Conservation (phyloP, 2,329 filamentous ascomycete genomes). For the Conoideocrella luteorostrata region DNA sequence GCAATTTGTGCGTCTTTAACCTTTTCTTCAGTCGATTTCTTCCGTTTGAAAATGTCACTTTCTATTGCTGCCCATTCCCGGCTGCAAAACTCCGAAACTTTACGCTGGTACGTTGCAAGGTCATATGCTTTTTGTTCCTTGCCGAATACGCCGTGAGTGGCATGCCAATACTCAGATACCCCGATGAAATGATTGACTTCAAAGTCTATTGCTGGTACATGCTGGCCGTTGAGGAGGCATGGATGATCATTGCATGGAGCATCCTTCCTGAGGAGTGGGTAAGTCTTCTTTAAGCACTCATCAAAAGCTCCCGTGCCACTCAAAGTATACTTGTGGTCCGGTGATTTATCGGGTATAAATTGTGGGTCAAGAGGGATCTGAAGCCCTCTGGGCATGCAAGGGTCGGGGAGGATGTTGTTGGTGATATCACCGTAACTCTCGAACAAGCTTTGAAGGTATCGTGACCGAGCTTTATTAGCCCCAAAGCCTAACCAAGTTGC, state of each 20-base stretch:
- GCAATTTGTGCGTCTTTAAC: constrained; percentile 75
- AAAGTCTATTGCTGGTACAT: constrained; percentile 94
- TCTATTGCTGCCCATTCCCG: constrained; percentile 76
- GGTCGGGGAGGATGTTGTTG: constrained; percentile 76
- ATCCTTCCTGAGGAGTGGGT: constrained; percentile 84
- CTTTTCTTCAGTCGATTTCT: constrained; percentile 71
- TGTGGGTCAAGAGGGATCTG: constrained; percentile 63
- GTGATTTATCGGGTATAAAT: constrained; percentile 29
- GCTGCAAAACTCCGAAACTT: constrained; percentile 78
- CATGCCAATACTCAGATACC: constrained; percentile 98
- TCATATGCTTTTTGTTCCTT: constrained; percentile 80
- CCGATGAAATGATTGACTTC: constrained; percentile 96
- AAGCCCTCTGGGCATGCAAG: constrained; percentile 78
- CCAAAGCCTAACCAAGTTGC: constrained; percentile 97
- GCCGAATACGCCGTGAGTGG: constrained; percentile 88
- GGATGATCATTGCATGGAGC: constrained; percentile 74
- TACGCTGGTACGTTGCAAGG: constrained; percentile 79
- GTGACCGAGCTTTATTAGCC: constrained; percentile 83
- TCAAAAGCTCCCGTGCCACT: constrained; percentile 82
- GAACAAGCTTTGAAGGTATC: constrained; percentile 74
- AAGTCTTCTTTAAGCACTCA: constrained; percentile 75
- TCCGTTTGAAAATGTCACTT: constrained; percentile 54
- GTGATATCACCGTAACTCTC: constrained; percentile 54
- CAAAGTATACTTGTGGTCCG: constrained; percentile 44
- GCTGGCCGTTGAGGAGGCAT: constrained; percentile 83